Base-by-base conservation (phyloP, 2,329 filamentous ascomycete genomes). In the Colletotrichum sp. region DNA sequence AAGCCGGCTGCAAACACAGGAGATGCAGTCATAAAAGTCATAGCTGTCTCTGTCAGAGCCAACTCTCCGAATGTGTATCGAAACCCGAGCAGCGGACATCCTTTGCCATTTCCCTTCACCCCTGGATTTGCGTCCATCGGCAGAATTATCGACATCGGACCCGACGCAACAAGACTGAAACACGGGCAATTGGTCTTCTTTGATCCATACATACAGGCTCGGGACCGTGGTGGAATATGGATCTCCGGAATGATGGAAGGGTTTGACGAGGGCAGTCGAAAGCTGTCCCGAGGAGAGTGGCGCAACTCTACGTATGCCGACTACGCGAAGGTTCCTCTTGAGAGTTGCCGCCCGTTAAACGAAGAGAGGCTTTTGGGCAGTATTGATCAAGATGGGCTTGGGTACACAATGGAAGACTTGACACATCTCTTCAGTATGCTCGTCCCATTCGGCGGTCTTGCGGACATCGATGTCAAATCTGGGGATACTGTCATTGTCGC, bases 401-500 rank as follows among this genome's bases (percentile, higher is more conserved):
- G 87, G 1, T 90, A 90, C 78, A 78, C 52, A 1, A n/a, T 85
- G 9, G 77, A 79, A 2, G 86, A 90, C 10, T 80, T 91, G 36
- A 77, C 79, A 32, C 84, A 85, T 22, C 74, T 90, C 6, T 66
- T 77, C 16, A 77, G 80, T 6, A 79, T 86, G 4, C 71, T 86
- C 1, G 85, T 90, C 2, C 83, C 86, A 0, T 89, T 85, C 73
- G 89, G 88, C 8, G 88, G 88, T 1, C 78, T 90, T 5, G 76
- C 81, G 1, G 84, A 85, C 39, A 82, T 89, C 65, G 80, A 82
- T 8, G 72, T 90, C 13, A 80, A 85, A 66, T 79, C 86, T 1
- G 89, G 89, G 4, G 87, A 91, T 75, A 89, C 85, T 0, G 81
- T 91, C 28, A 81, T 91, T 36, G 79, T 91, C 0, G 82, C 81